phyloP scores from a whole-genome alignment of 2,329 filamentous ascomycete genomes.

The Beauveria sp. region DNA sequence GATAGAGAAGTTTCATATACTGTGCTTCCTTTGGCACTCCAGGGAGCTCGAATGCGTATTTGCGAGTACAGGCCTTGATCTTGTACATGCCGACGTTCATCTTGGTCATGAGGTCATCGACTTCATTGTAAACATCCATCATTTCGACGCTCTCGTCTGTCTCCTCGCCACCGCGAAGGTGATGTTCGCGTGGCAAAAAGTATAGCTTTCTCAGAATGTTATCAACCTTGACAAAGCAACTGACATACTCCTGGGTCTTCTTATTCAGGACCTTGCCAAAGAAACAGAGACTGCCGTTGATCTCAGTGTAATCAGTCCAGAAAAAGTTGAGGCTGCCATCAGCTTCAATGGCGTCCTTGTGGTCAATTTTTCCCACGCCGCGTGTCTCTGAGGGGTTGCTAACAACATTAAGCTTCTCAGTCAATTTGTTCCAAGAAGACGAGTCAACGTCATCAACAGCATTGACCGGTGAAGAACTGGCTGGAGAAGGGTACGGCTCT shows the following conservation, averaged over 20 bases:
- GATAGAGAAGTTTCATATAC: slow-evolving; percentile 93
- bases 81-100: slow-evolving; percentile 85
- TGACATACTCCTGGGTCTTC: slow-evolving; percentile 68
- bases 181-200: slow-evolving; percentile 73
- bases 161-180: slow-evolving; percentile 49
- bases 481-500: slow-evolving; percentile 59
- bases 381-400: slow-evolving; percentile 61
- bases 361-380: slow-evolving; percentile 70
- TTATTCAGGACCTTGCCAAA: slow-evolving; percentile 96
- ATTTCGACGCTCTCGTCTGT: slow-evolving; percentile 76
- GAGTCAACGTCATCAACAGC: slow-evolving; percentile 61
- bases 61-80: slow-evolving; percentile 81
- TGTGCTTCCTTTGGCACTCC: slow-evolving; percentile 81
- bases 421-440: slow-evolving; percentile 81
- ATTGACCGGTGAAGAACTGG: slow-evolving; percentile 67
- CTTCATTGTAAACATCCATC: slow-evolving; percentile 82
- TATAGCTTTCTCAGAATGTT: slow-evolving; percentile 89
- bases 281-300: slow-evolving; percentile 83
- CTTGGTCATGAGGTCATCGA: slow-evolving; percentile 80
- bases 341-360: slow-evolving; percentile 81
- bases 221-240: slow-evolving; percentile 93
- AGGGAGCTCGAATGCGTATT: slow-evolving; percentile 91
- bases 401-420: slow-evolving; percentile 76
- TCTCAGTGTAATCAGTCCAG: slow-evolving; percentile 93
- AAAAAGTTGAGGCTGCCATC: slow-evolving; percentile 92